Conservation (phyloP, 2,329 filamentous ascomycete species). For the Parastagonospora nodorum region DNA sequence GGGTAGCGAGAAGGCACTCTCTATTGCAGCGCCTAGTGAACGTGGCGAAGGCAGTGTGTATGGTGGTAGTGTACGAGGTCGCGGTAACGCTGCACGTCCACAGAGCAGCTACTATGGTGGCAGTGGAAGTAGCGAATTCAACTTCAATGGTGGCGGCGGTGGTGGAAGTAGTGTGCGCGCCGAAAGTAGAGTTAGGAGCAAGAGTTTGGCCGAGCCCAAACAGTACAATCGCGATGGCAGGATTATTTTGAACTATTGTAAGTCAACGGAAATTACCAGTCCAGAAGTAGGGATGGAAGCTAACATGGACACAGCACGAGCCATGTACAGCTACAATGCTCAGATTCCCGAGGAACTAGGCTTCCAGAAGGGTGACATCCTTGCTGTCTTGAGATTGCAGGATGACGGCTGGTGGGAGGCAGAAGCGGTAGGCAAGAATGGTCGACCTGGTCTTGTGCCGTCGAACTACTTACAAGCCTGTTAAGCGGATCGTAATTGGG, state of each 20-base stretch:
- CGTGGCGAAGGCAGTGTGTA: constrained; percentile 47
- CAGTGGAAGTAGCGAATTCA: constrained; percentile 33
- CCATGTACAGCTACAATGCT: constrained; percentile 91
- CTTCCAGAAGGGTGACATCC: constrained; percentile 88
- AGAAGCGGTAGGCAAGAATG: constrained; percentile 73
- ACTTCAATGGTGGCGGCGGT: constrained; percentile 26
- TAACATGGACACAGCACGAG: constrained; percentile 69
- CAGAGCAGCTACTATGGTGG: constrained; percentile 52
- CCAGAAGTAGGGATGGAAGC: not conserved
- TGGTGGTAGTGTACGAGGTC: constrained; percentile 47
- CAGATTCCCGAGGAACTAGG: constrained; percentile 94
- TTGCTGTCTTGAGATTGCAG: constrained; percentile 87
- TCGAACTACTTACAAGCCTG: constrained; percentile 70
- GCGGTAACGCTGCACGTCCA: constrained; percentile 41
- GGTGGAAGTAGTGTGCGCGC: constrained; percentile 32
- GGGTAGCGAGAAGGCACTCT: constrained; percentile 52
- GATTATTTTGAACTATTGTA: constrained; percentile 91
- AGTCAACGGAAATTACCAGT: constrained; percentile 50
- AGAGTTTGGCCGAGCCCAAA: constrained; percentile 84
- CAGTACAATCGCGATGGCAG: constrained; percentile 86
- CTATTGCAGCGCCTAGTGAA: constrained; percentile 43
- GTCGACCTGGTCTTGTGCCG: constrained; percentile 64
- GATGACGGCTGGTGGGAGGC: constrained; percentile 99
- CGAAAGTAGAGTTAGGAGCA: constrained; percentile 65
- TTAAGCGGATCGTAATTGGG: constrained; percentile 22